Conservation (phyloP, 805 yeast genomes). For the Wickerhamomyces alni region DNA sequence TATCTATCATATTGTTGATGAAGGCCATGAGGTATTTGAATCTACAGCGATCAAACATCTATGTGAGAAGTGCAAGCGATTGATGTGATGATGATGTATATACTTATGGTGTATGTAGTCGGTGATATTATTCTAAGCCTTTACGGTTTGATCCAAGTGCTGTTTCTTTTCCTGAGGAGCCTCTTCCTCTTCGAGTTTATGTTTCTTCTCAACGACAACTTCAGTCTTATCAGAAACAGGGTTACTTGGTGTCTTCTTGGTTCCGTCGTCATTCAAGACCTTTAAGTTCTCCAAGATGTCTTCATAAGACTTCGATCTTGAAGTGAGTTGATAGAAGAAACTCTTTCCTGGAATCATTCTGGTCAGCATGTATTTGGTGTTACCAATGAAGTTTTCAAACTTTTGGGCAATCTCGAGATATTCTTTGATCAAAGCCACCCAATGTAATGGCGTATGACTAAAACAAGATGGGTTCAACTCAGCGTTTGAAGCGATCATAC, state of each 20-base stretch:
- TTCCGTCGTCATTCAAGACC: constrained; percentile 15
- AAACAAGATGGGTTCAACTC: constrained; percentile 85
- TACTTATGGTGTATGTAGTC: no score
- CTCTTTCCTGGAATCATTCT: constrained; percentile 78
- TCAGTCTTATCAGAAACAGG: no score
- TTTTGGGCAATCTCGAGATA: constrained; percentile 47
- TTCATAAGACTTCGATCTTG: constrained; percentile 48
- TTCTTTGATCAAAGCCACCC: constrained; percentile 51
- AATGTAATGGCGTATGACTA: constrained; percentile 33
- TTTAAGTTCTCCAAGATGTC: constrained; percentile 33
- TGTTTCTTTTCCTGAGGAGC: no score
- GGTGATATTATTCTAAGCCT: no score
- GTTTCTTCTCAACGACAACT: no score
- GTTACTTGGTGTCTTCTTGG: constrained; percentile 8
- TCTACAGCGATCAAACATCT: no score
- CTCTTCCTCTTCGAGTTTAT: constrained; percentile 7
- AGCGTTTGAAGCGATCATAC: constrained; percentile 91
- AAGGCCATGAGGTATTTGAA: no score
- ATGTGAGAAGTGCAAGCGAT: no score
- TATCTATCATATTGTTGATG: no score
- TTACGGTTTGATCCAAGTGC: no score
- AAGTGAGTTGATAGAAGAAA: constrained; percentile 48
- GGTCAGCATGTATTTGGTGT: constrained; percentile 75
- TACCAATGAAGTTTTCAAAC: constrained; percentile 59
- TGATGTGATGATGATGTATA: no score